Conservation (phyloP, 306 rosid genomes). For the Dalbergia cochinchinensis region DNA sequence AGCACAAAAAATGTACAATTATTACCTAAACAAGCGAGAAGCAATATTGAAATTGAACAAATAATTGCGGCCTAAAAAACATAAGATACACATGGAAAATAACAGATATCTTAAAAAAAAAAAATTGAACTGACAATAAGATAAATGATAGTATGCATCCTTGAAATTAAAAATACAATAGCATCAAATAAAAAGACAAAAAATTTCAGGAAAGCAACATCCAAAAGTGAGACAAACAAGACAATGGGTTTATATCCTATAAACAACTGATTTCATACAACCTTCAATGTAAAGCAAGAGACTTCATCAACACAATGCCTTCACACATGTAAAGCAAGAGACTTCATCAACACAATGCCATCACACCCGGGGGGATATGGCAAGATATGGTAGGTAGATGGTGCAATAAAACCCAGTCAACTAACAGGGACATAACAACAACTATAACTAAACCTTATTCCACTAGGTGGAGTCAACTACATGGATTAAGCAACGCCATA, state of each 20-base stretch:
- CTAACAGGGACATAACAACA: no score
- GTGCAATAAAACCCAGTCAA: no score
- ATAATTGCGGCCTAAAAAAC: not conserved
- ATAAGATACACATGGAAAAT: not conserved
- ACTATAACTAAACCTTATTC: no score
- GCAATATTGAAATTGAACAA: not conserved
- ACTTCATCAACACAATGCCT: not conserved
- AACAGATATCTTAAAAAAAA: slow-evolving; percentile 1
- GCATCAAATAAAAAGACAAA: not conserved
- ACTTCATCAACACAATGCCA: not conserved
- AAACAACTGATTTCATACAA: slow-evolving; percentile 16
- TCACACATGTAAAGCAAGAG: not conserved
- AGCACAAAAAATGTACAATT: slow-evolving; percentile 9
- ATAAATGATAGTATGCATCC: not conserved
- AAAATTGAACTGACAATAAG: slow-evolving; percentile 12
- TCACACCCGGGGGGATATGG: no score
- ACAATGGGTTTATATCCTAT: slow-evolving; percentile 4
- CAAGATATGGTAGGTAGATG: no score
- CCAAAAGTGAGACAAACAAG: slow-evolving; percentile 1
- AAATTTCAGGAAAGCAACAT: slow-evolving; percentile 1
- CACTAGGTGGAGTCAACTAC: no score
- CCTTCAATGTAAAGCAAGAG: not conserved
- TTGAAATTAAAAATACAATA: not conserved
- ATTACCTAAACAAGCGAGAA: not conserved
- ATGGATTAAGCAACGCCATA: no score